phyloP scores from a whole-genome alignment of 805 yeast species.

The Kuraishia ogatae region DNA sequence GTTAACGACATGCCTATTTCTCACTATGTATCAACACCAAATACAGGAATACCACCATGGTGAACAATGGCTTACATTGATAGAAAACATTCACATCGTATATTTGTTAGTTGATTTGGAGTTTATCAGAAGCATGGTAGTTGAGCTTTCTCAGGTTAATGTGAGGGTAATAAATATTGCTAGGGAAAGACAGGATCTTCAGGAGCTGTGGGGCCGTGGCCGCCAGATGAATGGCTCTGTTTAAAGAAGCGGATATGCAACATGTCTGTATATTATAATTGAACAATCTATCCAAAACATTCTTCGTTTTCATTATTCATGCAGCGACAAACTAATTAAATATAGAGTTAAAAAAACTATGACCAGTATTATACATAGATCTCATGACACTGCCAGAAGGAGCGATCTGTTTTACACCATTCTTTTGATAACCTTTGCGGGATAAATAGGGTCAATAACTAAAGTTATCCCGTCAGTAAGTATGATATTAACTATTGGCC shows the following conservation, averaged over 20 bases:
- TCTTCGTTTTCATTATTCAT: background rate
- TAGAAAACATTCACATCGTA: slow-evolving; percentile 4
- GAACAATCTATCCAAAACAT: too few relatives aligned
- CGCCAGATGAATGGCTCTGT: background rate
- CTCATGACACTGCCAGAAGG: background rate
- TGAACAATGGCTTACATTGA: slow-evolving; percentile 1
- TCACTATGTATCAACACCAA: slow-evolving; percentile 13
- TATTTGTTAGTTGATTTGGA: slow-evolving; percentile 14
- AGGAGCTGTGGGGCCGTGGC: slow-evolving; percentile 4
- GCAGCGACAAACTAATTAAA: background rate
- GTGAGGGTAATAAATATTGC: slow-evolving; percentile 8
- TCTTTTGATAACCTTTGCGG: slow-evolving; percentile 11
- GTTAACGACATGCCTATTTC: background rate
- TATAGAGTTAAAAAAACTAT: too few relatives aligned
- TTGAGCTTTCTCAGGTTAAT: slow-evolving; percentile 11
- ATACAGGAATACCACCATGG: background rate
- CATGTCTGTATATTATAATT: background rate
- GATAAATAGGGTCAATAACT: slow-evolving; percentile 29
- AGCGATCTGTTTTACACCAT: background rate
- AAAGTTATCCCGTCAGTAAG: slow-evolving; percentile 29
- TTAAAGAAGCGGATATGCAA: background rate
- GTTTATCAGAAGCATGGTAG: slow-evolving; percentile 12
- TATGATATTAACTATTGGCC: slow-evolving; percentile 27
- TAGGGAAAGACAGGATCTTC: slow-evolving; percentile 3
- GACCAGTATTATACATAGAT: background rate